Evolutionary conservation across 139 green algal genomes (phyloP).

Genomic region (Gonium pectorale): DNA sequence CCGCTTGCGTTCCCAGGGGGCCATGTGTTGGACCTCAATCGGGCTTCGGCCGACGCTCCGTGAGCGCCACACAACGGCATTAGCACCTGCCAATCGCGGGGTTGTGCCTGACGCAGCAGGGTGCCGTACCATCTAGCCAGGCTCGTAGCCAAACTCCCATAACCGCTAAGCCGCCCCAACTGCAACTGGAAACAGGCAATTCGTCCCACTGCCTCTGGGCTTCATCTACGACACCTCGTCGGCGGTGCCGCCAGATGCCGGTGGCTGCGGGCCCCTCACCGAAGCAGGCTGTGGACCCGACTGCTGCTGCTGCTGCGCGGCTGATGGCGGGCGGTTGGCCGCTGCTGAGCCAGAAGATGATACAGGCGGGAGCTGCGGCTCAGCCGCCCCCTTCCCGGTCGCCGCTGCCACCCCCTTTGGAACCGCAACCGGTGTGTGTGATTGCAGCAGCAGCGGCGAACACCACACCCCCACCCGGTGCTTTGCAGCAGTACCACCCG

Average conservation of each 20-base stretch:
- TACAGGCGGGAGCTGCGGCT: background rate
- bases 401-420: background rate
- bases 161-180: no score
- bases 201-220: background rate
- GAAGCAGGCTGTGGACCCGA: background rate
- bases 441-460: background rate
- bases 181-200: no score
- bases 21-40: no score
- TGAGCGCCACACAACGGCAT: no score
- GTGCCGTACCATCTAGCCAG: no score
- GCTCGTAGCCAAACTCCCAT: no score
- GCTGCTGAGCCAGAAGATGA: background rate
- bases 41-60: no score
- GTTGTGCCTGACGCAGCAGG: no score
- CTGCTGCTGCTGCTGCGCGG: background rate
- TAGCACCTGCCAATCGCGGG: no score
- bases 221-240: slow-evolving; percentile 10
- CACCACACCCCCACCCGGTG: background rate
- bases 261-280: background rate
- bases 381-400: no score
- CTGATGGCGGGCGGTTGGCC: background rate
- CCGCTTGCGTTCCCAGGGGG: no score
- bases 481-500: background rate
- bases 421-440: background rate
- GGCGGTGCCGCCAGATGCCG: background rate